Base-by-base conservation (phyloP, 2,329 filamentous ascomycete species). In the Penicillium sp. region DNA sequence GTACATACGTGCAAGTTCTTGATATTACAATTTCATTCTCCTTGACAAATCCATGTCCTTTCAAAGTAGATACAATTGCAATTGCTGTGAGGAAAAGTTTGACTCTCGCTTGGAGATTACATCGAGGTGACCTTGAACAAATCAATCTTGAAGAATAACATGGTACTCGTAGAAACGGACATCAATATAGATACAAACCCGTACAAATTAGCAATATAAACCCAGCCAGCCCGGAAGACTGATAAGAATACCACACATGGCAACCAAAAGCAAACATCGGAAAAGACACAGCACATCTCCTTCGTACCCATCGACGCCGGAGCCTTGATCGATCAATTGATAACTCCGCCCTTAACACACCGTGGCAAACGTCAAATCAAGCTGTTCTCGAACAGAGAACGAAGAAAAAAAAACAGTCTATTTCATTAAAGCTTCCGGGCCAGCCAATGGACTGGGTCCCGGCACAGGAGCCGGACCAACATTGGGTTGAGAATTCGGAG, bases 341-440 rank as follows among this genome's bases (percentile, higher is more conserved):
- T n/a, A 27, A 27, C 6, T n/a, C 10, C 25, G n/a, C 6, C 12
- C 25, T n/a, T 6, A 6, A 27, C 6, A 27, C 25, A 11, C 9
- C 25, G n/a, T n/a, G 25, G n/a, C 25, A 27, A 4, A 13, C 25
- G 25, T n/a, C n/a, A 13, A 13, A 27, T 6, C 9, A 13, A 23
- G 6, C 22, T 23, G 22, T 22, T 9, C 18, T 9, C 18, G 18
- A 9, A 22, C 18, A 22, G 18, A 22, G 25, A 4, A 13, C 11
- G 25, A n/a, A 11, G n/a, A 11, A 11, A 5, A 13, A 27, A 11
- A n/a, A 11, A n/a, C 25, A 5, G 18, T 48, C 36, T 54, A 60
- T 46, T 61, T 60, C 48, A 52, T 57, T 17, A 44, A 41, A 26
- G 56, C 23, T 32, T 62, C 56, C 7, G 56, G 48, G 3, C 53